phyloP scores from a whole-genome alignment of 257 asterid genomes.

The Solanum verrucosum region DNA sequence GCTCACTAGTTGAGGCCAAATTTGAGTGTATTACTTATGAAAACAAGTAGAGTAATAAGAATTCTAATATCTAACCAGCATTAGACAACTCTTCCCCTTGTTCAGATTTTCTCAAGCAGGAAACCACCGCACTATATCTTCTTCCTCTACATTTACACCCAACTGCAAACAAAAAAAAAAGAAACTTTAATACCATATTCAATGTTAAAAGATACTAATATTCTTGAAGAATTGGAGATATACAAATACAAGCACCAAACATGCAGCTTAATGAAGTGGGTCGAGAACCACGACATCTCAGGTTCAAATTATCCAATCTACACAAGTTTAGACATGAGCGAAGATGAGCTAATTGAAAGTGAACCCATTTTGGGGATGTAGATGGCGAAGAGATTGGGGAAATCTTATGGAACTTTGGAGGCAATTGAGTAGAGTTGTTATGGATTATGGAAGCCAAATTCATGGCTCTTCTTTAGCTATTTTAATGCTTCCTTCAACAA shows the following conservation, averaged over 20 bases:
- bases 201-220: not conserved
- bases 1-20: not conserved
- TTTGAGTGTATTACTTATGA: not conserved
- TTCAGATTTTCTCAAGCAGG: constrained; percentile 50
- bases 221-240: not conserved
- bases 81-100: constrained; percentile 48
- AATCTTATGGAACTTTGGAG: constrained; percentile 20
- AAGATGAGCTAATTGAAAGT: constrained; percentile 28
- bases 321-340: not conserved
- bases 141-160: constrained; percentile 18
- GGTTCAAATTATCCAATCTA: not conserved
- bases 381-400: constrained; percentile 11
- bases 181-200: not conserved
- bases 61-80: constrained; percentile 23
- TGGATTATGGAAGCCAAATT: constrained; percentile 34
- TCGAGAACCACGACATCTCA: not conserved
- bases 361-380: constrained; percentile 24
- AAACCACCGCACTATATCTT: constrained; percentile 18
- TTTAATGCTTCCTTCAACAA: not conserved
- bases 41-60: not conserved
- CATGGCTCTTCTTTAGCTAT: constrained; percentile 28
- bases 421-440: constrained; percentile 22
- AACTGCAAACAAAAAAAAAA: constrained; percentile 19
- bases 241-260: not conserved
- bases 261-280: not conserved